Base-by-base conservation (phyloP, 2,329 filamentous ascomycete genomes). In the Emergomyces orientalis region DNA sequence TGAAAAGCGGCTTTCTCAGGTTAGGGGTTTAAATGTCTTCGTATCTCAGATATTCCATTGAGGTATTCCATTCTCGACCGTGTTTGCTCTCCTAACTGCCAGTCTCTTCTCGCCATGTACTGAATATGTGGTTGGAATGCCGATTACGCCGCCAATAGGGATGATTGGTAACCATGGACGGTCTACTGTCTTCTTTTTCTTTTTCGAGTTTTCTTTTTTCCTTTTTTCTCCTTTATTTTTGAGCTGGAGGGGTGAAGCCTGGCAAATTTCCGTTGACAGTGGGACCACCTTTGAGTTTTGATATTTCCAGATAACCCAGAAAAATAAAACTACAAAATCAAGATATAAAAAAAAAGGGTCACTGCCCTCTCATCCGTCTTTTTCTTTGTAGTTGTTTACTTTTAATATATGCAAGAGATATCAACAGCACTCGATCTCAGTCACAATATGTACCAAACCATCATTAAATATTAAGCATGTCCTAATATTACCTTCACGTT, bases 1-100 rank as follows among this genome's bases (percentile, higher is more conserved):
- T 43, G 11, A 63, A 55, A n/a, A 59, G 55, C 45, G 63, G 61
- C 25, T 67, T 67, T 63, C 63, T 67, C n/a, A 62, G 59, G 57
- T 63, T 67, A 34, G 64, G 65, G 11, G 61, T 60, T 52, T 67
- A 45, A 66, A 63, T 19, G n/a, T 14, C 19, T n/a, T 55, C 57
- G 27, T 49, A 32, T 27, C 34, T 17, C 27, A 37, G 7, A n/a
- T 11, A n/a, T 37, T 34, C 2, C 1, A 55, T 19, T 14, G 13
- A 59, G 39, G 13, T 32, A 59, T 59, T 41, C 37, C 17, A 4
- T 32, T 43, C 11, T 17, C 3, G 34, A 39, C 27, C 3, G 30
- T 56, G 19, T 25, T 56, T 56, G n/a, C 54, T 25, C 34, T 25
- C 13, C 7, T 25, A 37, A 3, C 7, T n/a, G 19, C 9, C 51